Base-by-base conservation (phyloP, 176 grass and related monocot species). In the Aegilops speltoides region DNA sequence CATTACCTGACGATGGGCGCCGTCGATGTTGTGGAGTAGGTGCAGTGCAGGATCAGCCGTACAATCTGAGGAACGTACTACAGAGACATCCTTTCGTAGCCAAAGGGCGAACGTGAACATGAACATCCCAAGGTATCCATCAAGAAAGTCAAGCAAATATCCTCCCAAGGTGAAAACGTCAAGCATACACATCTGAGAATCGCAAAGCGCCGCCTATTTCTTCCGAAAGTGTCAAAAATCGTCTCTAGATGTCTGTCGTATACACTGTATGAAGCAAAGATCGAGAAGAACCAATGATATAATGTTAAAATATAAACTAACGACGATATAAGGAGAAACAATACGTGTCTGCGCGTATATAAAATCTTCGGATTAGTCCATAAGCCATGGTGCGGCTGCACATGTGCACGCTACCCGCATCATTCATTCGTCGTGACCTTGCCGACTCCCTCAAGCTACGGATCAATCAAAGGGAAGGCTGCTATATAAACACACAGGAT, bases 341-440 rank as follows among this genome's bases (percentile, higher is more conserved):
- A 14, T 29, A 86, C 36, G 76, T 80, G 77, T 87, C 68, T 65
- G 57, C 26, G 57, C 40, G 5, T 8, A 22, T 33, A 26, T 75
- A 2, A 23, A 28, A 10, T 82, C 29, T 15, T 56, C 10, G 28
- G 70, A 87, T 56, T 87, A 10, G 17, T 15, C 86, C 60, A 15
- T 57, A 87, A 87, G 79, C 41, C 57, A 66, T 82, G 86, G 31
- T 31, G 60, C 76, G 20, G 78, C 40, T 33, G 46, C 65, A 34
- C 65, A 64, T 48, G 20, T 50, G 56, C 56, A 66, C 69, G 68
- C 77, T 57, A 15, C 10, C 31, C 1, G 24, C 25, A 17, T 17
- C 40, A 11, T 67, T 67, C 25, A 16, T 37, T 24, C 9, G 24
- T 10, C 38, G 28, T 2, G 31, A 3, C 31, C 36, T 38, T 40